phyloP scores from a whole-genome alignment of 2,329 filamentous ascomycete genomes.

The Pyrenochaeta sp. region DNA sequence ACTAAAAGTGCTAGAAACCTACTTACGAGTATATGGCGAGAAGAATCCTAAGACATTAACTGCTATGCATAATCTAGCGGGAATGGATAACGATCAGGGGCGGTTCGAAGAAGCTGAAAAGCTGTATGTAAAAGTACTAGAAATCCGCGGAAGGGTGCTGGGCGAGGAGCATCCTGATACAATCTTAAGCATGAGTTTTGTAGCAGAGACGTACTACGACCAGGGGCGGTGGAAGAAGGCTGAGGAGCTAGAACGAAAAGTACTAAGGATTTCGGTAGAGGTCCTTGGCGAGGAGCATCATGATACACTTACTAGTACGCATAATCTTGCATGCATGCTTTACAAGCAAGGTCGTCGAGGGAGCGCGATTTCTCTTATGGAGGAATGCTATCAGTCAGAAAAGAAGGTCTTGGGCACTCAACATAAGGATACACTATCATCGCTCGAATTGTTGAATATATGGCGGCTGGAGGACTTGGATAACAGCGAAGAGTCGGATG shows the following conservation, averaged over 20 bases:
- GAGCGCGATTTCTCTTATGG: neutral
- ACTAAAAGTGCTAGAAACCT: too few relatives aligned
- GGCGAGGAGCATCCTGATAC: neutral
- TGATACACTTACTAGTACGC: neutral
- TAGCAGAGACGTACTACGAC: neutral
- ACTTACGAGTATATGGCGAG: too few relatives aligned
- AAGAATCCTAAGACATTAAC: neutral
- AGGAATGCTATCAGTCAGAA: neutral
- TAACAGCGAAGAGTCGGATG: too few relatives aligned
- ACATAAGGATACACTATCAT: neutral
- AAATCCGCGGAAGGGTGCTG: neutral
- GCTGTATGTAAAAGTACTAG: neutral
- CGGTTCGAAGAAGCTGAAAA: neutral
- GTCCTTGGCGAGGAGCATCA: neutral
- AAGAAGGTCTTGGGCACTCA: neutral
- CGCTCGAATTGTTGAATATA: neutral
- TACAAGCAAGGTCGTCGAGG: neutral
- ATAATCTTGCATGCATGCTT: neutral
- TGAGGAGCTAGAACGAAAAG: neutral
- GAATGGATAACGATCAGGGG: neutral
- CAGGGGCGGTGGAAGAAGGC: neutral
- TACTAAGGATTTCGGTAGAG: neutral
- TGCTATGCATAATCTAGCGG: neutral
- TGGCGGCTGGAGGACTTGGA: neutral
- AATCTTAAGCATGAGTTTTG: neutral